These are phyloP conservation scores for Fomitopsis pinicola DNA, from an alignment of 1,284 basidiomycete species.

Conservation along the genomic window DNA sequence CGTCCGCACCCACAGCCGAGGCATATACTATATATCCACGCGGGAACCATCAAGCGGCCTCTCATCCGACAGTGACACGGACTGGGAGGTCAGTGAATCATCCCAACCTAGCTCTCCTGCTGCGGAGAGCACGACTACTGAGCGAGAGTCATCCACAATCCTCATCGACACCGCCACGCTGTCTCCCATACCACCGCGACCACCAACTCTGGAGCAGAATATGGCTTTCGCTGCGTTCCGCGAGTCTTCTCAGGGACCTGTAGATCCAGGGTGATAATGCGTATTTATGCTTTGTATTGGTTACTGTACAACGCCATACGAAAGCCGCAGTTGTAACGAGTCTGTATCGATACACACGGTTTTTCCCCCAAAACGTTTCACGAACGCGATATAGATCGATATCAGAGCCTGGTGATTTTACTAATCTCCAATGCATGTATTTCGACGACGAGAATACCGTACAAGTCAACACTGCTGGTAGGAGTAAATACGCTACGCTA, in stretches of 20 bases:
- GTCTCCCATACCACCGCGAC: slow-evolving; percentile 41
- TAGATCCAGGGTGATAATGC: not conserved
- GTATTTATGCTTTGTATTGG: not conserved
- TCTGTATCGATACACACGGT: not conserved
- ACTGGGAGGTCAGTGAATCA: slow-evolving; percentile 44
- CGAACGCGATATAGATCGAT: not conserved
- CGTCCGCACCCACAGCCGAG: slow-evolving; percentile 67
- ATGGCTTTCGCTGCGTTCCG: slow-evolving; percentile 75
- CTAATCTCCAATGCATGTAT: slow-evolving; percentile 24
- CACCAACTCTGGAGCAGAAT: slow-evolving; percentile 73
- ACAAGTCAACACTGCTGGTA: slow-evolving; percentile 22
- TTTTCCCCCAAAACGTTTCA: not conserved
- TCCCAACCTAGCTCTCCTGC: slow-evolving; percentile 49
- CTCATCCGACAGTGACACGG: slow-evolving; percentile 56
- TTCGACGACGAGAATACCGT: slow-evolving; percentile 19
- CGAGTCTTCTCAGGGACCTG: slow-evolving; percentile 25
- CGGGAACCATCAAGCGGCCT: slow-evolving; percentile 33
- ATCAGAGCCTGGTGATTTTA: slow-evolving; percentile 4
- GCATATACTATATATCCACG: slow-evolving; percentile 52
- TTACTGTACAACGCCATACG: not conserved
- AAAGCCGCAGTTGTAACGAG: not conserved
- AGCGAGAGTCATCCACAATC: slow-evolving; percentile 45
- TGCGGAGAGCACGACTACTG: slow-evolving; percentile 1
- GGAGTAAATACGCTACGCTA: slow-evolving; percentile 21
- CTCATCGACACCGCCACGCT: slow-evolving; percentile 49